phyloP scores from a whole-genome alignment of 2,329 filamentous ascomycete genomes.

The Colletotrichum ledebouriae region DNA sequence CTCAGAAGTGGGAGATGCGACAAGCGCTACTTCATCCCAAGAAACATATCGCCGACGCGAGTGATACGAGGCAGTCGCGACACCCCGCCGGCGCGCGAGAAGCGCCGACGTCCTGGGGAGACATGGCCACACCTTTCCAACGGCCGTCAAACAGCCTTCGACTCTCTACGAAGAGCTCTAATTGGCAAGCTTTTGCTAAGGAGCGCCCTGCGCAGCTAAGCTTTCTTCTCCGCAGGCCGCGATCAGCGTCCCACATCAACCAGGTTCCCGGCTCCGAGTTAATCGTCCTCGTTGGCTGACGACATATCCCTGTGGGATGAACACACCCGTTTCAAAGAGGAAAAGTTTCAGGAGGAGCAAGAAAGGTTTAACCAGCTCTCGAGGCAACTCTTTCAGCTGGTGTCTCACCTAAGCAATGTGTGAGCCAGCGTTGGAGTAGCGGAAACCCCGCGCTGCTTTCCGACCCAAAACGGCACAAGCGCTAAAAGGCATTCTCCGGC shows the following conservation, averaged over 20 bases:
- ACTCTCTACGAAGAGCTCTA: not conserved
- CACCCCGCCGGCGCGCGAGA: not conserved
- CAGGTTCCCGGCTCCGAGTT: not conserved
- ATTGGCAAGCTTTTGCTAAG: no score
- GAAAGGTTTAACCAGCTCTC: not conserved
- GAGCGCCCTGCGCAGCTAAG: no score
- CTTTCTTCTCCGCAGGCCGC: not conserved
- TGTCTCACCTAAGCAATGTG: not conserved
- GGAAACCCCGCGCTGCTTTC: not conserved
- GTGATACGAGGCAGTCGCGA: not conserved
- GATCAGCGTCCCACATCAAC: not conserved
- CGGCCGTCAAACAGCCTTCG: constrained; percentile 10
- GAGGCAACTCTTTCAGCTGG: not conserved
- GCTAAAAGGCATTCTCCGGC: not conserved
- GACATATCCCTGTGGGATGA: constrained; percentile 12
- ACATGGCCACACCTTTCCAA: constrained; percentile 1
- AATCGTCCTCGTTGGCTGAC: not conserved
- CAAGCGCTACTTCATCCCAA: not conserved
- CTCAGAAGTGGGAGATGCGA: no score
- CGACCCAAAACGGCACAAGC: not conserved
- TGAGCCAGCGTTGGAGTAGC: not conserved
- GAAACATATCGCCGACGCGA: not conserved
- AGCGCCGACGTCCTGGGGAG: not conserved
- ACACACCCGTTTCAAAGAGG: constrained; percentile 9
- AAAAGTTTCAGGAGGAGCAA: not conserved